Evolutionary conservation across 1,284 basidiomycete species (phyloP), one percentile per base, ranked within the genome.

Genomic region (Stygiomarasmius scandens): DNA sequence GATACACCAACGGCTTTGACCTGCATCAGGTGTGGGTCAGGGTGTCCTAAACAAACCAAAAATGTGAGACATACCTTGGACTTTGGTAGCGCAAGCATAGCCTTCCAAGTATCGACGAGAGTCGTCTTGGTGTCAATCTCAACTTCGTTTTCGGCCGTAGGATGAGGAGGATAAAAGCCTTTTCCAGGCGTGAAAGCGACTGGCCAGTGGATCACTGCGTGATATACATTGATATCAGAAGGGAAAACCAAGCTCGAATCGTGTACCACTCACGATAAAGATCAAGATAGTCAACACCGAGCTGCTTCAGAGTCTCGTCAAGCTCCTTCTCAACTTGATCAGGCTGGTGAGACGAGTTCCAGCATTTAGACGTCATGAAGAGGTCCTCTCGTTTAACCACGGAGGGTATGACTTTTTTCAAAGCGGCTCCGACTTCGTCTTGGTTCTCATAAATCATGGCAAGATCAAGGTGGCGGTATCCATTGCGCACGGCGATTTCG

Each of bases 131-230:
- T 72, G 68, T 93, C 91, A 38, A 92, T 77, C 12, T 77, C 79
- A 52, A 78, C 69, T 61, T 83, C 75, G 29, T 76, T 77, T 29
- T 71, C 67, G 44, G 77, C 76, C 12, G 74, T 71, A 2, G 78
- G 66, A 63, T 84, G 75, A 29, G 72, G 66, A 2, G 89, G 90
- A 63, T 79, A 72, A 47, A 89, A 75, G 25, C 80, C 84, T 51
- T 81, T 76, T 12, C 86, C 89, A 1, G 85, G 79, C n/a, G 70
- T 71, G 71, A 95, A 91, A 1, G 90, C 81, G 38, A 92, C 85
- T 1, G 94, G 93, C 93, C 93, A 96, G 78, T 95, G 93, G 59
- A 95, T 78, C 49, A 94, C 87, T 89, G 65, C 51, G 58, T 19
- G 25, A 34, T 16, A 3, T 57, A 10, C 60, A 34, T 19, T 19